Base-by-base conservation (phyloP, 164 flowering plant species). In the Cinnamomum micranthum region DNA sequence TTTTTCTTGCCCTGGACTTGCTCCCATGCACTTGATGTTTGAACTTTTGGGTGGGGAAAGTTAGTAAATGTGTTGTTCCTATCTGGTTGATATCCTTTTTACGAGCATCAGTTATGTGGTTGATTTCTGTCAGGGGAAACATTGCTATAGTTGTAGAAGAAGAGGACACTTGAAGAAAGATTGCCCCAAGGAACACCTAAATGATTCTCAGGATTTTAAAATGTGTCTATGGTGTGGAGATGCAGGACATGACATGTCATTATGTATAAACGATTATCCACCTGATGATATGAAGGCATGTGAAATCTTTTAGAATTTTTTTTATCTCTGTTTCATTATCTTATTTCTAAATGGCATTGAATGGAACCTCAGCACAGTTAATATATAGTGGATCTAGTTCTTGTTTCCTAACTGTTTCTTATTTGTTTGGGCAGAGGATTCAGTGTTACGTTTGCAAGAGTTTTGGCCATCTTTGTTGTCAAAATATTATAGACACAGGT, bases 391-490 rank as follows among this genome's bases (percentile, higher is more conserved):
- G 47, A 66, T 25, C n/a, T 20, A 66, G 14, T 66, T 14, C 60
- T 27, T 66, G 19, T 66, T 66, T 66, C 22, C 19, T 31, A 66
- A 66, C 69, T 27, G 28, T 27, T 33, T 71, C 41, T 75, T 50
- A 62, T 69, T 41, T 35, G 15, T 13, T 67, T 75, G 55, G 73
- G 41, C 87, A 95, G 99, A 90, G 86, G 63, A 88, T 95, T 51
- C 90, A 81, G 67, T 95, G 99, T 73, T 95, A 95, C 69, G 69
- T 85, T 71, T 95, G 99, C 83, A 83, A 82, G 79, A 79, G 33
- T 70, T 84, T 82, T 77, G 99, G 99, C 35, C 99, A 95, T 83
- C 82, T 95, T 28, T 93, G 96, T 71, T 93, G 99, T 77, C 78
- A 71, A 55, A 77, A 80, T 41, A 77, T 77, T 75, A 70, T 71